A percentile compares a stretch with the other conserved stretches of the same genome.
Evolutionary conservation across 2,329 filamentous ascomycete species (phyloP).

Genomic region (Fusarium kyushuense): DNA sequence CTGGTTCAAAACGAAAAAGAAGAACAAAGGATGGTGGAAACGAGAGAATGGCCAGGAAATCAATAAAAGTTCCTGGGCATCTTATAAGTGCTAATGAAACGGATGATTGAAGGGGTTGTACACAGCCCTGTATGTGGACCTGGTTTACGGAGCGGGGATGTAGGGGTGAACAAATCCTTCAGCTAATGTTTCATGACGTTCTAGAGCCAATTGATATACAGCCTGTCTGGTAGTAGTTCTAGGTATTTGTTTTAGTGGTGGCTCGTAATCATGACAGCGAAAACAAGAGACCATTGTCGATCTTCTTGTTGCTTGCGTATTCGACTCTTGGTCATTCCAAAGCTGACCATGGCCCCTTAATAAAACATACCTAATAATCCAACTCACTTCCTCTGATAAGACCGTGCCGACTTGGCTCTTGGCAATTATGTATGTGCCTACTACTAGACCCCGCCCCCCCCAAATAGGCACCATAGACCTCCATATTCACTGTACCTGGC

Average conservation of each 20-base stretch:
- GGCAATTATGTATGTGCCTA: constrained; percentile 28
- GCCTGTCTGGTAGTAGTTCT: neutral
- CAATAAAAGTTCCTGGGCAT: constrained; percentile 14
- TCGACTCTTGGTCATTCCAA: neutral
- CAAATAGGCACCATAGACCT: neutral
- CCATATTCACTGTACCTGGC: neutral
- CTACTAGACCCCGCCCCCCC: constrained; percentile 13
- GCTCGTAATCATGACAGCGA: constrained; percentile 16
- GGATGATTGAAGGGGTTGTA: constrained; percentile 23
- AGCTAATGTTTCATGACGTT: constrained; percentile 42
- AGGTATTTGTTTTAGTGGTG: neutral
- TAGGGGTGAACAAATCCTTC: constrained; percentile 8
- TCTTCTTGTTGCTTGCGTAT: neutral
- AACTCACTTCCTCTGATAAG: neutral
- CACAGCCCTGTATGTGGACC: constrained; percentile 47
- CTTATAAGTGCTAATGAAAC: constrained; percentile 18
- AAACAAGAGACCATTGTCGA: neutral
- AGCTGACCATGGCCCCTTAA: neutral
- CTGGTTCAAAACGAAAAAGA: constrained; percentile 10
- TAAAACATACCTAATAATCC: neutral
- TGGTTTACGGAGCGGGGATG: constrained; percentile 35
- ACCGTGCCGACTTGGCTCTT: constrained; percentile 27
- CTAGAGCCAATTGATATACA: constrained; percentile 30
- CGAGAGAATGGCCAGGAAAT: constrained; percentile 4
- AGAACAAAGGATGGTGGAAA: constrained; percentile 9